phyloP scores from a whole-genome alignment of 1,284 basidiomycete genomes.

The Melampsora americana region DNA sequence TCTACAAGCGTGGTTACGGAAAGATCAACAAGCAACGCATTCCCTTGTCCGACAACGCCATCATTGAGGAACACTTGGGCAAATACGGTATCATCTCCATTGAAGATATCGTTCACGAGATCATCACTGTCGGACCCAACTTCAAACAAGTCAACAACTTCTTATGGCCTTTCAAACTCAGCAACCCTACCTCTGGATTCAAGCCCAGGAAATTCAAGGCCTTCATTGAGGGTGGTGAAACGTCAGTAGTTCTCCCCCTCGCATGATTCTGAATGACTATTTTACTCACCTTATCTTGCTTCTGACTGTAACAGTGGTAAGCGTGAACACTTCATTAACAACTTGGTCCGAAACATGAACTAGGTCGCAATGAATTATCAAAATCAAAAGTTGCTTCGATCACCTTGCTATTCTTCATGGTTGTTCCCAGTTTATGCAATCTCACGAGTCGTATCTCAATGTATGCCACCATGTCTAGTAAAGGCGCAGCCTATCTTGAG shows the following conservation, averaged over 20 bases:
- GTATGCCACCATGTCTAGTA: no score
- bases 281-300: background rate
- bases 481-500: no score
- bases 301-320: conserved; percentile 62
- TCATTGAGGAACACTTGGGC: conserved; percentile 89
- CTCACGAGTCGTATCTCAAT: no score
- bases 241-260: conserved; percentile 19
- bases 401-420: no score
- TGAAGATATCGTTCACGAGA: conserved; percentile 98
- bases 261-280: background rate
- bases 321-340: conserved; percentile 94
- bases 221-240: conserved; percentile 54
- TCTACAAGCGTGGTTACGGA: conserved; percentile 99
- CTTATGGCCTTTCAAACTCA: conserved; percentile 83
- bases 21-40: conserved; percentile 98
- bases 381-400: background rate
- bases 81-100: conserved; percentile 95
- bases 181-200: conserved; percentile 98
- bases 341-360: conserved; percentile 96
- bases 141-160: conserved; percentile 79
- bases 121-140: conserved; percentile 90
- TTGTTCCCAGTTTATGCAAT: no score
- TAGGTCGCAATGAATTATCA: conserved; percentile 55
- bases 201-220: conserved; percentile 88
- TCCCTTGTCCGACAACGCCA: conserved; percentile 85